Evolutionary conservation across 2,329 filamentous ascomycete species (phyloP).

Genomic region (Beauveria brongniartii): DNA sequence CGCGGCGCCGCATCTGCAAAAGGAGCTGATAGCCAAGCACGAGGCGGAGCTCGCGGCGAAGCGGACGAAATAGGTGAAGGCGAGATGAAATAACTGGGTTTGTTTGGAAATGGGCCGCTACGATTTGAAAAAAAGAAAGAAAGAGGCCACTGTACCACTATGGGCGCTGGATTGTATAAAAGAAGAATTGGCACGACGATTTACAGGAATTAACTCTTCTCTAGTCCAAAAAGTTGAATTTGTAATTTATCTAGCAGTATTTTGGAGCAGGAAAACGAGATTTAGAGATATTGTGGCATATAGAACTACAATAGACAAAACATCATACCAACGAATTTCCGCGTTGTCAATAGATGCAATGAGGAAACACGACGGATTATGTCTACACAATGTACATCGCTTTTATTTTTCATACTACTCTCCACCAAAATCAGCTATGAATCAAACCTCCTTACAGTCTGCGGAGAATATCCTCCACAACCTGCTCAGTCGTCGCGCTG

Average conservation of each 20-base stretch:
- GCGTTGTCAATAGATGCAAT: constrained; percentile 14
- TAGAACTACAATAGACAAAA: constrained; percentile 5
- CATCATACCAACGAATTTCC: constrained; percentile 38
- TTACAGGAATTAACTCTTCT: constrained; percentile 9
- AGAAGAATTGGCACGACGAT: background rate
- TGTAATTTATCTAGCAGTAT: constrained; percentile 1
- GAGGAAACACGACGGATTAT: no score
- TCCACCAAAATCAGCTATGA: background rate
- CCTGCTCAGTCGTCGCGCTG: constrained; percentile 74
- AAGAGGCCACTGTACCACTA: background rate
- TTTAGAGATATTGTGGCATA: constrained; percentile 3
- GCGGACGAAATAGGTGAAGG: constrained; percentile 38
- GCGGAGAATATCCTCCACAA: constrained; percentile 78
- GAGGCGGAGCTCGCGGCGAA: constrained; percentile 51
- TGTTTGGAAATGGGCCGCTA: background rate
- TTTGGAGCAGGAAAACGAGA: background rate
- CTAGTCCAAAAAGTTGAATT: background rate
- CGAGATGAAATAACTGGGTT: background rate
- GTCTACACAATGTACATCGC: background rate
- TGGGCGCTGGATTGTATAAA: constrained; percentile 4
- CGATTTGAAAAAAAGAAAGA: no score
- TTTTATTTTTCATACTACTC: background rate
- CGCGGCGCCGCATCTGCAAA: constrained; percentile 79
- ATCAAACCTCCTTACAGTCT: constrained; percentile 27
- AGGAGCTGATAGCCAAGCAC: constrained; percentile 51